Percentiles rank a stretch among this genome's conserved stretches.
phyloP scores from a whole-genome alignment of 106 monocot species.

The Alisma plantagoaquatica region DNA sequence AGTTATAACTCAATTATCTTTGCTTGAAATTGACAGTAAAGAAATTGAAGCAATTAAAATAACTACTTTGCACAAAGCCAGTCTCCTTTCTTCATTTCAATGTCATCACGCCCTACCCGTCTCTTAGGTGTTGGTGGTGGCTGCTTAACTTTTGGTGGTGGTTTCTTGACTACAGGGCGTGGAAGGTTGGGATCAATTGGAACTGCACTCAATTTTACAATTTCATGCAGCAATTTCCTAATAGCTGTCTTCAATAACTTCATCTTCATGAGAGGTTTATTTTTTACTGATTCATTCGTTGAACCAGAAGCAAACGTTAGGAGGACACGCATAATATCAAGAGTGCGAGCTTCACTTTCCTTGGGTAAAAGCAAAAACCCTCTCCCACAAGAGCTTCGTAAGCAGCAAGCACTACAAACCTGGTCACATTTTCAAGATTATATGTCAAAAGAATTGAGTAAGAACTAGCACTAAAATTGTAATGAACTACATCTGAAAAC shows the following conservation, averaged over 20 bases:
- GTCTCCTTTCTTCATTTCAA: conserved; percentile 99
- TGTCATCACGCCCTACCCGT: conserved; percentile 89
- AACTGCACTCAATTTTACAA: conserved; percentile 75
- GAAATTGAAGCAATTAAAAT: not conserved
- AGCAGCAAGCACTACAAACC: conserved; percentile 96
- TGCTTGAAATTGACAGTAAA: no score
- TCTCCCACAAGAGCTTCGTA: conserved; percentile 68
- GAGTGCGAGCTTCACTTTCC: conserved; percentile 93
- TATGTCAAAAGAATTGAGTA: no score
- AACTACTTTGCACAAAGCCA: conserved; percentile 92
- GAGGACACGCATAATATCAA: conserved; percentile 89
- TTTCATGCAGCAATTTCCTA: conserved; percentile 78
- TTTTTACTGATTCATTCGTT: conserved; percentile 68
- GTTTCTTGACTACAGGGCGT: conserved; percentile 71
- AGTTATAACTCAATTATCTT: no score
- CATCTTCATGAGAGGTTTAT: conserved; percentile 63
- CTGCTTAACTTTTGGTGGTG: conserved; percentile 88
- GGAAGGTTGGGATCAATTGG: conserved; percentile 94
- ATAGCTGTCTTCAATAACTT: conserved; percentile 71
- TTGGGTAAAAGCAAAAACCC: conserved; percentile 78
- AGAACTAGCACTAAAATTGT: not conserved
- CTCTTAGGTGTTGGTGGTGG: conserved; percentile 78
- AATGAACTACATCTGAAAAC: not conserved
- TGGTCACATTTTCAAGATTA: no score
- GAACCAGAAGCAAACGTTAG: conserved; percentile 82